Conservation (phyloP, 2,329 filamentous ascomycete genomes). For the Orbilia brochopaga region DNA sequence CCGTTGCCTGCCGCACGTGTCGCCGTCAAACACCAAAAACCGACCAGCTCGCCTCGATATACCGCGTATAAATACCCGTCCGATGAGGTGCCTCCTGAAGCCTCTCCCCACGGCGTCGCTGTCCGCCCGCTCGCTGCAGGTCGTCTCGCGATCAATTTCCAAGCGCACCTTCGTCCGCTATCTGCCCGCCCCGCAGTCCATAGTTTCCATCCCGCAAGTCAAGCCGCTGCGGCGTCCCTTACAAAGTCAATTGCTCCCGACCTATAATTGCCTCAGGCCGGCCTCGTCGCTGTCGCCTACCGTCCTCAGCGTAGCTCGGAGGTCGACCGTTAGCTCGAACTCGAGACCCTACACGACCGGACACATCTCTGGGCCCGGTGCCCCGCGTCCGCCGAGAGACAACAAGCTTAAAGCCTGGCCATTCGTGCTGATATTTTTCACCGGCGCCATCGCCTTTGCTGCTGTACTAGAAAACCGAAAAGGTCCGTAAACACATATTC, state of each 20-base stretch:
- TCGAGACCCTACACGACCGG: conserved; percentile 15
- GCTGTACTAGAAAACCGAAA: conserved; percentile 63
- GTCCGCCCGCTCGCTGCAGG: neutral
- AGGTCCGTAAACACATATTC: conserved; percentile 58
- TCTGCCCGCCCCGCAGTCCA: too few relatives aligned
- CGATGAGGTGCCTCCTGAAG: neutral
- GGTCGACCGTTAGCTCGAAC: neutral
- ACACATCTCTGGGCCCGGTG: conserved; percentile 43
- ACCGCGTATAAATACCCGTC: neutral
- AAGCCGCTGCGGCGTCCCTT: neutral
- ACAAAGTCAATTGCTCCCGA: neutral
- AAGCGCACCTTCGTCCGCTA: neutral
- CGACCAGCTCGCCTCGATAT: neutral
- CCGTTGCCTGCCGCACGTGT: too few relatives aligned
- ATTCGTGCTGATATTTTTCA: conserved; percentile 59
- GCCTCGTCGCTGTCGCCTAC: too few relatives aligned
- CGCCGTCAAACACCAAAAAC: too few relatives aligned
- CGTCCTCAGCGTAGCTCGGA: too few relatives aligned
- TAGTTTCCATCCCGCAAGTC: too few relatives aligned
- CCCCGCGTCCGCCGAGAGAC: conserved; percentile 47
- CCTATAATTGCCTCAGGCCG: neutral
- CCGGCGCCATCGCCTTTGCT: conserved; percentile 62
- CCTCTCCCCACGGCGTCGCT: neutral
- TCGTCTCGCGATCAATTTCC: neutral
- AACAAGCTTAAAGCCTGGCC: conserved; percentile 57